A percentile compares a stretch with the other conserved stretches of the same genome.
phyloP scores from a whole-genome alignment of 2,329 filamentous ascomycete genomes.

The Aphanocladium album region DNA sequence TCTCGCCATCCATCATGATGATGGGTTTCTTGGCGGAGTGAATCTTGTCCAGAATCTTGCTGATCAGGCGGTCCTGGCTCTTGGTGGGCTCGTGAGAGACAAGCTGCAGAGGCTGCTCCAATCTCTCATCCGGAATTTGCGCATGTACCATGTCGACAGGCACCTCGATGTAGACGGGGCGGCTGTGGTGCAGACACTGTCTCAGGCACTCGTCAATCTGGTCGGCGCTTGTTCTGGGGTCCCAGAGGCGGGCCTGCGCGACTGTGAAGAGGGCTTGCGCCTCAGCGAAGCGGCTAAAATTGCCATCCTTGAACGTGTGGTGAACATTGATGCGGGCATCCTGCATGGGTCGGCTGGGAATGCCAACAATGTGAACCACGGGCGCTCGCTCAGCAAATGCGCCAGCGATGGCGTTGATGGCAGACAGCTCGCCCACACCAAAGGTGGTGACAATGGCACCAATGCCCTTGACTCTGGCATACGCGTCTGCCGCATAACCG shows the following conservation, averaged over 20 bases:
- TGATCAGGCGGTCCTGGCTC: slow-evolving; percentile 25
- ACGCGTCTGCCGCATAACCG: slow-evolving; percentile 54
- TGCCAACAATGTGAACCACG: slow-evolving; percentile 55
- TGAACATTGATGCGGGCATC: no score
- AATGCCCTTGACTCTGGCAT: slow-evolving; percentile 48
- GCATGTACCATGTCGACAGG: slow-evolving; percentile 47
- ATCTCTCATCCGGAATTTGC: slow-evolving; percentile 26
- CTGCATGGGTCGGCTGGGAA: slow-evolving; percentile 20
- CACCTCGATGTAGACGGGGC: slow-evolving; percentile 53
- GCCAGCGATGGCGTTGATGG: slow-evolving; percentile 55
- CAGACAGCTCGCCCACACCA: slow-evolving; percentile 54
- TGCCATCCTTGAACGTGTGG: no score
- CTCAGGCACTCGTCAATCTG: slow-evolving; percentile 47
- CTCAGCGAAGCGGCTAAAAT: slow-evolving; percentile 22
- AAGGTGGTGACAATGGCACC: slow-evolving; percentile 52
- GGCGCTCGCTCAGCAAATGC: slow-evolving; percentile 52
- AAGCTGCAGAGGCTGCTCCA: slow-evolving; percentile 23
- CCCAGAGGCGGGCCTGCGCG: slow-evolving; percentile 41
- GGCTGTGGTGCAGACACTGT: slow-evolving; percentile 46
- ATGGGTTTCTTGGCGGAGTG: slow-evolving; percentile 41
- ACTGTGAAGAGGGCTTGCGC: slow-evolving; percentile 46
- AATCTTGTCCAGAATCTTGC: slow-evolving; percentile 35
- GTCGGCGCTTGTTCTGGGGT: slow-evolving; percentile 39
- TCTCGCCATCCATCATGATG: slow-evolving; percentile 49
- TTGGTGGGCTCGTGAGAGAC: slow-evolving; percentile 13